phyloP scores from a whole-genome alignment of 2,329 filamentous ascomycete species.

The Aspergillus sp. region DNA sequence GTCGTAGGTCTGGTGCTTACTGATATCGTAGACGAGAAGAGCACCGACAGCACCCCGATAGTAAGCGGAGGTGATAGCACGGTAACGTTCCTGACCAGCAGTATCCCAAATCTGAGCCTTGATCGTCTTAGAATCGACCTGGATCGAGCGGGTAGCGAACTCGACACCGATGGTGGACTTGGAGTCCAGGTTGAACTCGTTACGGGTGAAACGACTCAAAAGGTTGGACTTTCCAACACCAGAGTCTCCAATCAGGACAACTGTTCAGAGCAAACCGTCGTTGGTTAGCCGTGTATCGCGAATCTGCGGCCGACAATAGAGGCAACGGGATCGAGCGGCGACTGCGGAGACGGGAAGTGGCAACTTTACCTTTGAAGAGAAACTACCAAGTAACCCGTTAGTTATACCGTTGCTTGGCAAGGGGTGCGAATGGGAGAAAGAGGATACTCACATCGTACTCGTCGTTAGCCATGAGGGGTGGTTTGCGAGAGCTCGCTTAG shows the following conservation, averaged over 20 bases:
- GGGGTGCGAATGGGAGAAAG: background rate
- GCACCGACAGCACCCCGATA: slow-evolving; percentile 97
- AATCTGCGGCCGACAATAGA: slow-evolving; percentile 1
- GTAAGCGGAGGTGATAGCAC: slow-evolving; percentile 98
- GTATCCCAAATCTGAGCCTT: slow-evolving; percentile 99
- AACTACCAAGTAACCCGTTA: slow-evolving; percentile 62
- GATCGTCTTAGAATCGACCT: slow-evolving; percentile 99
- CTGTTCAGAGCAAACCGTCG: slow-evolving; percentile 50
- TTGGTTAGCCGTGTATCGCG: slow-evolving; percentile 21
- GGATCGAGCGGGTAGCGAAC: slow-evolving; percentile 97
- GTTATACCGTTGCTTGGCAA: slow-evolving; percentile 1
- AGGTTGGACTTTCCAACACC: slow-evolving; percentile 99
- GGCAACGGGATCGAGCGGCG: slow-evolving; percentile 21
- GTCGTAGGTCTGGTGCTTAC: slow-evolving; percentile 99
- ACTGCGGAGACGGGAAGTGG: slow-evolving; percentile 24
- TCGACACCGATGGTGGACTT: slow-evolving; percentile 99
- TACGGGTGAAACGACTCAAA: slow-evolving; percentile 97
- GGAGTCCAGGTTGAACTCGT: slow-evolving; percentile 99
- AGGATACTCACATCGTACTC: slow-evolving; percentile 89
- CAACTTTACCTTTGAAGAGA: slow-evolving; percentile 87
- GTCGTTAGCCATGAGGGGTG: slow-evolving; percentile 86
- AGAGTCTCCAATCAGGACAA: slow-evolving; percentile 98
- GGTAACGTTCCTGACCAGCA: slow-evolving; percentile 96
- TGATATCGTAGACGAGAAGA: slow-evolving; percentile 98
- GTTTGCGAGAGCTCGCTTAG: slow-evolving; percentile 26